Percentiles rank a stretch among this genome's conserved stretches.
These are phyloP conservation scores for Kodamaea neixiangensis DNA, from an alignment of 805 yeast genomes.

Conservation along the genomic window DNA sequence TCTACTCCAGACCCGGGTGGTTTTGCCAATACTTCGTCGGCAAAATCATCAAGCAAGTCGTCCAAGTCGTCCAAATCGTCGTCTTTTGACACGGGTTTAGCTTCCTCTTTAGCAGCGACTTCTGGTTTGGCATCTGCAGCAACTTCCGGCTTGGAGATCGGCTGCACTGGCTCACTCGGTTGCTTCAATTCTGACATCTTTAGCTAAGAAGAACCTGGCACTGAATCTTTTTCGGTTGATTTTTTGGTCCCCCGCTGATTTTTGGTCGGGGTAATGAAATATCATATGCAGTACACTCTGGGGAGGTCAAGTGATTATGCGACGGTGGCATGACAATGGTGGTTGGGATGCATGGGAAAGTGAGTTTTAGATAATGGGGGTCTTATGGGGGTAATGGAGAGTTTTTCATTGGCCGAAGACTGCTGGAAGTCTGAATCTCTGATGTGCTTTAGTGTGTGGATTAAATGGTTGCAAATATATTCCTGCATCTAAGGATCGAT, in stretches of 20 bases:
- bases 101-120: not conserved
- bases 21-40: constrained; percentile 63
- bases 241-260: constrained; percentile 9
- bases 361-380: not conserved
- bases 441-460: too few relatives aligned
- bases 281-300: not conserved
- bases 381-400: not conserved
- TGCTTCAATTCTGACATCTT: constrained; percentile 7
- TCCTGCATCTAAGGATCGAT: not conserved
- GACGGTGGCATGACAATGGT: not conserved
- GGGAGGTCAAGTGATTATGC: not conserved
- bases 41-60: constrained; percentile 83
- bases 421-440: too few relatives aligned
- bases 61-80: constrained; percentile 75
- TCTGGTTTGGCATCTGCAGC: not conserved
- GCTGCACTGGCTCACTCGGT: not conserved
- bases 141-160: not conserved
- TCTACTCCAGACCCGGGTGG: constrained; percentile 53
- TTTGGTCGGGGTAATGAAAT: constrained; percentile 8
- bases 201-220: not conserved
- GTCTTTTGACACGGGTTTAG: constrained; percentile 1
- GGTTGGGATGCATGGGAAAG: not conserved
- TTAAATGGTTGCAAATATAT: not conserved
- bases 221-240: not conserved
- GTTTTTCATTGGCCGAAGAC: too few relatives aligned